Base-by-base conservation (phyloP, 768 basidiomycete species). In the Cyclocybe aegerita region DNA sequence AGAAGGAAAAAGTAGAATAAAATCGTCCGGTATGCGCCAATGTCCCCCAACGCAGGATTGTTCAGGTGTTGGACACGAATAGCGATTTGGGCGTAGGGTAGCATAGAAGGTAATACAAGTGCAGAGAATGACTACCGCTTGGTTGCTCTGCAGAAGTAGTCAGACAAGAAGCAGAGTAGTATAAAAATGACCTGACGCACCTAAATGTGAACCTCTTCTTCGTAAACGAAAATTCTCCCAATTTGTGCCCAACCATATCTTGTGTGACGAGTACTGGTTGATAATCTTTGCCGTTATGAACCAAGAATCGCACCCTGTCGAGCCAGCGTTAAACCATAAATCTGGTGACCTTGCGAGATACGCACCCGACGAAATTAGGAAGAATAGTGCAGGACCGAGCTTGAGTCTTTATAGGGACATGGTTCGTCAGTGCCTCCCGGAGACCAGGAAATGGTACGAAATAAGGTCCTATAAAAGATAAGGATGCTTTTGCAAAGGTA, bases 211-310 rank as follows among this genome's bases (percentile, higher is more conserved):
- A 95, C 48, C 81, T 81, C 69, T 93, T 94, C 73, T 88, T 86
- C 33, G 95, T 98, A 58, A 86, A 82, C 36, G 93, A 74, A 68
- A 98, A 98, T 75, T 98, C 94, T 46, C 96, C 96, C 46, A 98
- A 70, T 68, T 99, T 99, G 67, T 99, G 95, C 0, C 96, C 96
- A 1, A 99, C 93, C 96, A 98, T 98, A 67, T 98, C 96, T 65
- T 95, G 92, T 3, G 90, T 93, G 56, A 99, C 78, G 39, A 78
- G 70, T 36, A 99, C 87, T 0, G 94, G 94, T 4, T 86, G 50
- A 66, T 93, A 96, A 60, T 91, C 83, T 70, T 86, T 92, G 33
- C 96, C 96, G 58, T 98, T 98, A 70, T 99, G 94, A 2, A 99
- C 92, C 68, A 90, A 72, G 67, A 99, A 98, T 35, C 85, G 82